Conservation (phyloP, 352 stramenopile species). For the Phytopythium sindhum region DNA sequence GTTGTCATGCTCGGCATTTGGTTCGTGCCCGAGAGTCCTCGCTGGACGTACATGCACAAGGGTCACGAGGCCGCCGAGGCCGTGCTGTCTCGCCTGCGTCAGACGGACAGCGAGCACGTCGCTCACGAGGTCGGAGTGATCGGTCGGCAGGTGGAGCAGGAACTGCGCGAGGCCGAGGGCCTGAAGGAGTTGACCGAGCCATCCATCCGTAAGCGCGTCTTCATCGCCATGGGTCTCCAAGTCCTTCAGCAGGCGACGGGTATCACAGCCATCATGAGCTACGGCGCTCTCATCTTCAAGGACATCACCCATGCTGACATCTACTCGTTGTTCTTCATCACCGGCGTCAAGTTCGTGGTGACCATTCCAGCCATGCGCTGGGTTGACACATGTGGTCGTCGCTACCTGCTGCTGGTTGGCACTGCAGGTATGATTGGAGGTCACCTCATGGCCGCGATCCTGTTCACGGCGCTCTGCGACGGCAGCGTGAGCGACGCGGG, state of each 20-base stretch:
- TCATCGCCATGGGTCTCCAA: conserved; percentile 20
- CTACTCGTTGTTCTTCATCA: conserved; percentile 8
- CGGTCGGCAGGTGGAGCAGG: conserved; percentile 25
- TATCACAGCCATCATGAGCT: conserved; percentile 29
- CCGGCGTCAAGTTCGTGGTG: conserved; percentile 10
- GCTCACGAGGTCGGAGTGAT: conserved; percentile 30
- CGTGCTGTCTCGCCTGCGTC: conserved; percentile 30
- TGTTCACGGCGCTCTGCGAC: conserved; percentile 23
- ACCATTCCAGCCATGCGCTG: conserved; percentile 18
- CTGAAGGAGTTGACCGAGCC: conserved; percentile 20
- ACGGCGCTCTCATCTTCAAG: conserved; percentile 14
- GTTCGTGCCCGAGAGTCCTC: conserved; percentile 18
- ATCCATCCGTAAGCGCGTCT: conserved; percentile 22
- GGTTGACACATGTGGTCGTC: conserved; percentile 16
- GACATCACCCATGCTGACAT: conserved; percentile 11
- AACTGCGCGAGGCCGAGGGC: conserved; percentile 15
- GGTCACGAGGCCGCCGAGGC: conserved; percentile 23
- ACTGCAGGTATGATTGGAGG: conserved; percentile 22
- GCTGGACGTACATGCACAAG: conserved; percentile 27
- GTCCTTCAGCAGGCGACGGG: conserved; percentile 27
- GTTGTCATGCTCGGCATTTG: conserved; percentile 27
- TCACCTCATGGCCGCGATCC: conserved; percentile 17
- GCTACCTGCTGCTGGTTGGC: conserved; percentile 15
- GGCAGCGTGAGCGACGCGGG: conserved; percentile 11
- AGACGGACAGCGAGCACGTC: conserved; percentile 29